These are phyloP conservation scores for Trichocomaceae sp. DNA, from an alignment of 2,329 filamentous ascomycete genomes.

Conservation along the genomic window DNA sequence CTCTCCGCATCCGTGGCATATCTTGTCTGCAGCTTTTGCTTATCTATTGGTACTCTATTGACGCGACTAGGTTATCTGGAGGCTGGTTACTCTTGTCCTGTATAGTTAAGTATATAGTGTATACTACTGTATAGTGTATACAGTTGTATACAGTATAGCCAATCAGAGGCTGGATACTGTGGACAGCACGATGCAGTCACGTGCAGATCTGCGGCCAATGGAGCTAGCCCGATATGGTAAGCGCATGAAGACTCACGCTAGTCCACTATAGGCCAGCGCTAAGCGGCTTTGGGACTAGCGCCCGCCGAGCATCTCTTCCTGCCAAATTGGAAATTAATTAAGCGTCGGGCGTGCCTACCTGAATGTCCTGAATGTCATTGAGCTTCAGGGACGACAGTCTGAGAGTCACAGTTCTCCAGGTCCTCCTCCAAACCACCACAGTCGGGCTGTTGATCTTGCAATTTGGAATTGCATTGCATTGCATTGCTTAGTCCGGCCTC, in stretches of 20 bases:
- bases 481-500: neutral
- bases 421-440: neutral
- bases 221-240: neutral
- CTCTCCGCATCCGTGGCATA: slow-evolving; percentile 4
- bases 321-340: no score
- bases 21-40: neutral
- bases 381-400: neutral
- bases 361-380: no score
- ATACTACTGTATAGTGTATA: no score
- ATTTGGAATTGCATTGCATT: neutral
- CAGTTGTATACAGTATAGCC: no score
- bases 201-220: neutral
- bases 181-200: neutral
- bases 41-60: slow-evolving; percentile 2
- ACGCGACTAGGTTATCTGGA: neutral
- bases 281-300: neutral
- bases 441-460: neutral
- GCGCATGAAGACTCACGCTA: neutral
- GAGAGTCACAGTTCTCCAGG: neutral
- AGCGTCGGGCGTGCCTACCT: neutral
- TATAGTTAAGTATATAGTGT: no score
- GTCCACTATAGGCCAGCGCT: neutral
- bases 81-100: neutral
- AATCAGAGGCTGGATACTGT: neutral
- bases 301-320: neutral